phyloP scores from a whole-genome alignment of 2,329 filamentous ascomycete species.

The Tolypocladium pustulatum region DNA sequence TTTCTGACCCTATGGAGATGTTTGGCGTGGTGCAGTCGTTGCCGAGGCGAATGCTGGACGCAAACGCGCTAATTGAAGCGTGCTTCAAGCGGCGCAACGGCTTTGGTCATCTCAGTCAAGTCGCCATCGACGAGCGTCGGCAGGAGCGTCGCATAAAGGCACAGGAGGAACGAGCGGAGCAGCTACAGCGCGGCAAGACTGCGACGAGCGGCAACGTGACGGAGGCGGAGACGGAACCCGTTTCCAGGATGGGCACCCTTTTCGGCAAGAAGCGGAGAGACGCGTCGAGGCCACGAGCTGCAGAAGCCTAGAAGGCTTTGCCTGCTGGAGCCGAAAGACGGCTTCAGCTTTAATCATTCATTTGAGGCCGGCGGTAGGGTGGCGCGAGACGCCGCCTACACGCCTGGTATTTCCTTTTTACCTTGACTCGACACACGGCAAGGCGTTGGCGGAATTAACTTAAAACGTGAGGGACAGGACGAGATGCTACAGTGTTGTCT shows the following conservation, averaged over 20 bases:
- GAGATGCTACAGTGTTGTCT: neutral
- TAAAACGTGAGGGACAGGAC: neutral
- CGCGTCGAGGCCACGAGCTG: constrained; percentile 5
- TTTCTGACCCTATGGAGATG: constrained; percentile 85
- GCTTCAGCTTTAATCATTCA: neutral
- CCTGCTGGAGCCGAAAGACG: neutral
- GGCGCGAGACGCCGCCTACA: neutral
- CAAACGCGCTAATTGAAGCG: constrained; percentile 70
- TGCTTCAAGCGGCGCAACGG: constrained; percentile 74
- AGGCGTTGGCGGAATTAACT: neutral
- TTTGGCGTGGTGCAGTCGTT: constrained; percentile 89
- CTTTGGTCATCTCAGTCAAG: constrained; percentile 72
- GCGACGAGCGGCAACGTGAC: constrained; percentile 19
- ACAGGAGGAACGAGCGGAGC: constrained; percentile 27
- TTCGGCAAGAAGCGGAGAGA: constrained; percentile 33
- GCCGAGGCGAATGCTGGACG: constrained; percentile 70
- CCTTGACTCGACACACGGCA: neutral
- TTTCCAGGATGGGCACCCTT: constrained; percentile 31
- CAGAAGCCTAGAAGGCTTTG: constrained; percentile 5
- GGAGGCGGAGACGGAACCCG: constrained; percentile 15
- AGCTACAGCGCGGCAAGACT: constrained; percentile 14
- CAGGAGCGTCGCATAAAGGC: constrained; percentile 52
- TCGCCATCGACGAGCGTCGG: constrained; percentile 66
- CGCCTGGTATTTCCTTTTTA: neutral
- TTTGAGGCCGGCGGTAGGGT: neutral